A percentile compares a stretch with the other conserved stretches of the same genome.
Conservation (phyloP, 305 asterid genomes). For the Fraxinus dipetala region DNA sequence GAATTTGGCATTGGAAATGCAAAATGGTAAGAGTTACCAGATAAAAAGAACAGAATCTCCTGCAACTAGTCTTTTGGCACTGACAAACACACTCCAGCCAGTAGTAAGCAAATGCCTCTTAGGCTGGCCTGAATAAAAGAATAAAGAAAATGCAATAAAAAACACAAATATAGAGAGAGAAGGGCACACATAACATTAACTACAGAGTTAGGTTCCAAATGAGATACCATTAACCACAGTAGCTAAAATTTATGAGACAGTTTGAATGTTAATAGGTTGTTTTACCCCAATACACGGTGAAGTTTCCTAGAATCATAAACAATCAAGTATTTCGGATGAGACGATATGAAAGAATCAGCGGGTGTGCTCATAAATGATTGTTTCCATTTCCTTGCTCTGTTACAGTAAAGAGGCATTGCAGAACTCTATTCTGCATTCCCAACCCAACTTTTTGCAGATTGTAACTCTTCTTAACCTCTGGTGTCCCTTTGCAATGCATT, state of each 20-base stretch:
- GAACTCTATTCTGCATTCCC: neutral
- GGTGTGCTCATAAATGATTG: neutral
- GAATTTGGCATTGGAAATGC: neutral
- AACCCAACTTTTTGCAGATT: neutral
- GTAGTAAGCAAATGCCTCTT: slow-evolving; percentile 94
- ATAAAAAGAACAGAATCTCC: slow-evolving; percentile 94
- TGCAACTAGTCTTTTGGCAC: slow-evolving; percentile 91
- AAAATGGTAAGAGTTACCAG: slow-evolving; percentile 47
- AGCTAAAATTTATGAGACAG: neutral
- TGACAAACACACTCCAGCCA: slow-evolving; percentile 98
- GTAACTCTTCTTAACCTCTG: neutral
- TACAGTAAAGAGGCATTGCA: neutral
- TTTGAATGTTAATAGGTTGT: neutral
- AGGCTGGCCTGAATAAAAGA: slow-evolving; percentile 75
- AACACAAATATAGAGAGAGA: neutral
- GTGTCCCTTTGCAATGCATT: neutral
- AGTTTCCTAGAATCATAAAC: neutral
- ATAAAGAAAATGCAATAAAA: neutral
- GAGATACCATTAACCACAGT: neutral
- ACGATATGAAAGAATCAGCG: neutral
- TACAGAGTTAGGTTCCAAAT: neutral
- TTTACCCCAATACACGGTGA: neutral
- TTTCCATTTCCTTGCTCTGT: neutral
- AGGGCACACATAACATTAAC: neutral
- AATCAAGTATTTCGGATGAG: neutral